Base-by-base conservation (phyloP, 1,284 basidiomycete genomes). In the Ustilago trichophora region DNA sequence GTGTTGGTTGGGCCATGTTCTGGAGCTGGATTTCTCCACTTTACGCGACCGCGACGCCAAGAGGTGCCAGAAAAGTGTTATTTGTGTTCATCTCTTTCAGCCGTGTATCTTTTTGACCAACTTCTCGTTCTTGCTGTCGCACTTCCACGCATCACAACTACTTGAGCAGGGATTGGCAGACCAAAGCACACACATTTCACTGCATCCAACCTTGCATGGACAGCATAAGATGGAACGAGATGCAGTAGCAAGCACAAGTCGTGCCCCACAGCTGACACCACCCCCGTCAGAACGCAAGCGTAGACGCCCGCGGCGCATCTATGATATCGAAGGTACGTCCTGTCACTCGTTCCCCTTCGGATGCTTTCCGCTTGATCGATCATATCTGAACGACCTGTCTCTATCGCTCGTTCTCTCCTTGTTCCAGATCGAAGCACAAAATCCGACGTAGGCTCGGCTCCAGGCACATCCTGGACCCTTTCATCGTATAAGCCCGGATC, bases 401-500 rank as follows among this genome's bases (percentile, higher is more conserved):
- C 31, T 6, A 3, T 29, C 18, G 10, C 12, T 4, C 32, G 10
- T 31, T 15, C 18, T 44, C 19, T 9, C 21, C 19, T 29, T 21
- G 65, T 44, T n/a, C 2, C 45, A 78, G 79, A 80, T 32, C 43
- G 68, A 11, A 51, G 54, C 4, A 75, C 59, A 16, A 80, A 80
- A 42, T 13, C 25, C 10, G 79, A 81, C 49, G 71, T 79, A 0
- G 78, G 79, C 11, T 71, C 63, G 3, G 32, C 63, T 10, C 65
- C 76, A 4, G 79, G 78, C 25, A 94, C 91, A 19, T 89, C 90
- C 68, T 99, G 96, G 96, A 90, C 90, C n/a, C 93, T 98, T 8
- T 97, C 93, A 16, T 93, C 91, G 0, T 93, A 88, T 83, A 99
- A 99, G 82, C 95, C 94, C 69, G 94, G 94, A 1, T 96, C 95